Base-by-base conservation (phyloP, 2,329 filamentous ascomycete species). In the Bipolaris gigantea region DNA sequence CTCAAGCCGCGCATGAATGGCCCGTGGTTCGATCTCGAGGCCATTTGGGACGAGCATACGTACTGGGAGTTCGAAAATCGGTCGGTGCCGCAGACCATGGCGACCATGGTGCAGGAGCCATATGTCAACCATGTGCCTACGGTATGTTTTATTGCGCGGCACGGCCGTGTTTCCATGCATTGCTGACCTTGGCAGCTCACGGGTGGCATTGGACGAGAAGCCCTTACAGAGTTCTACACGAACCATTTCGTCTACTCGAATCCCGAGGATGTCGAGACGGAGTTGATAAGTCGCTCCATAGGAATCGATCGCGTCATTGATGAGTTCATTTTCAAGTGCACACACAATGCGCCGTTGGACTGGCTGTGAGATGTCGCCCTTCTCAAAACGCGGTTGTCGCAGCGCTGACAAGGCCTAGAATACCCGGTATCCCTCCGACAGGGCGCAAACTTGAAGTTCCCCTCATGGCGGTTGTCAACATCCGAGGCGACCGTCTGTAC, bases 121-220 rank as follows among this genome's bases (percentile, higher is more conserved):
- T 90, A 90, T 62, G 88, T 91, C 1, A 90, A 90, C 64, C 86
- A 90, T 66, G 76, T 90, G 2, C 85, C 87, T 0, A 89, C 87
- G 7, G 50, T 61, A 50, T 25, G 49, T 35, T 38, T 23, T 5
- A 18, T n/a, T 0, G 19, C 16, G 15, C 15, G 35, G 11, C 6
- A 18, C 0, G 10, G 13, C 5, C 27, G 23, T n/a, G 18, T 21
- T 34, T 16, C 16, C 7, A 43, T 23, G 19, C 18, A 33, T 25
- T 21, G 36, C 33, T 57, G 15, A 48, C 43, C 27, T 33, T 8
- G 21, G 13, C 21, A 60, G 58, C 78, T 85, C 57, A 74, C 79
- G 27, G 88, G 88, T 2, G 88, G 88, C 0, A 80, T 89, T 33
- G 88, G 88, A 0, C 81, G 88, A 4, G 74, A 75, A 4, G 75